These are phyloP conservation scores for Ophiostoma ulmi DNA, from an alignment of 2,329 filamentous ascomycete genomes.

Conservation along the genomic window DNA sequence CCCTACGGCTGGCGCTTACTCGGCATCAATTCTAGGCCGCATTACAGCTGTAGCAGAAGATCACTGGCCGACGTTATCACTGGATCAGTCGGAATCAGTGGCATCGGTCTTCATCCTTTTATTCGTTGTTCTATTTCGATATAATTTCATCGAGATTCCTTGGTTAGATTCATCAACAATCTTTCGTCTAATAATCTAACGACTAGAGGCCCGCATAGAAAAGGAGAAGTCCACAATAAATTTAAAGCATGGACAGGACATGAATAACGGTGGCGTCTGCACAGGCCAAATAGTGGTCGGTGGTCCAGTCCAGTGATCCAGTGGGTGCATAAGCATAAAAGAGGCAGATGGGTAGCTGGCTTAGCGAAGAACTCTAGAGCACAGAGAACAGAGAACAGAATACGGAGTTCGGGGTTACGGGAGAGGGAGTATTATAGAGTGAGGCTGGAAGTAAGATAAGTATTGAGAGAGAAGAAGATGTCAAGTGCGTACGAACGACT, in stretches of 20 bases:
- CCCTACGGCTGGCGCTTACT: neutral
- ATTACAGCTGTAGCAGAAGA: neutral
- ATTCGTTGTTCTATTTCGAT: neutral
- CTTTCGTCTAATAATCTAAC: neutral
- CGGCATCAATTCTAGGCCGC: neutral
- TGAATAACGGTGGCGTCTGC: neutral
- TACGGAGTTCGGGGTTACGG: neutral
- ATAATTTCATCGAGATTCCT: neutral
- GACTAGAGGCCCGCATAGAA: neutral
- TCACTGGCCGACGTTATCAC: neutral
- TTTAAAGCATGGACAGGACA: conserved; percentile 2
- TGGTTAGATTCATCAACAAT: neutral
- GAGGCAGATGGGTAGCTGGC: neutral
- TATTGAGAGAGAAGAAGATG: neutral
- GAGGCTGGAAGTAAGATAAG: neutral
- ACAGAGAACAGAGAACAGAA: neutral
- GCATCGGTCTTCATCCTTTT: neutral
- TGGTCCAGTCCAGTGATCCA: neutral
- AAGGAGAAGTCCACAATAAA: conserved; percentile 1
- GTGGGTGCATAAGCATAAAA: neutral
- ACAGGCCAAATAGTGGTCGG: neutral
- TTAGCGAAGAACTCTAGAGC: neutral
- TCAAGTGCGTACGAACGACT: neutral
- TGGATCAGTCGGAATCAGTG: neutral
- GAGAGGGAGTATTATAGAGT: neutral